These are phyloP conservation scores for Murraya paniculata DNA, from an alignment of 345 rosid species.

Conservation along the genomic window DNA sequence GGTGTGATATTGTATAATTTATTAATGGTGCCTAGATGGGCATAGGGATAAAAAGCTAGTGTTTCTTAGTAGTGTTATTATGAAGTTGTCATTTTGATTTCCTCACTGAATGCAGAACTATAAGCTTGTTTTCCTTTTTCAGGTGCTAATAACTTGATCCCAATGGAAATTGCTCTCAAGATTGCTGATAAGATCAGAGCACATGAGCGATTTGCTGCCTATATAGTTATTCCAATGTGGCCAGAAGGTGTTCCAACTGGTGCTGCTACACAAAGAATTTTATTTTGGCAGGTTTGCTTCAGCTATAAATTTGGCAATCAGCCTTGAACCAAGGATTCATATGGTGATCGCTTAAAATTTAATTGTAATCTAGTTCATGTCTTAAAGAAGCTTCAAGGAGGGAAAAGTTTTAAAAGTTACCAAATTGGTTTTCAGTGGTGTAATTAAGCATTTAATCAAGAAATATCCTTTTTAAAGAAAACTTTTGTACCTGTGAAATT, in stretches of 20 bases:
- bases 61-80: neutral
- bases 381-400: neutral
- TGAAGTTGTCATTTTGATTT: neutral
- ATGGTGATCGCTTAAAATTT: neutral
- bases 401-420: neutral
- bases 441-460: neutral
- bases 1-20: neutral
- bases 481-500: neutral
- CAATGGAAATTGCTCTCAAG: constrained; percentile 96
- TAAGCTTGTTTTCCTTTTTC: constrained; percentile 15
- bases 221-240: constrained; percentile 94
- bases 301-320: constrained; percentile 2
- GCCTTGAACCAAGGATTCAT: neutral
- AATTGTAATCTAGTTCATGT: neutral
- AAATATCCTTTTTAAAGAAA: neutral
- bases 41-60: neutral
- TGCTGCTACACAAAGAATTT: constrained; percentile 84
- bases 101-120: constrained; percentile 4
- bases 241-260: constrained; percentile 97
- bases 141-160: constrained; percentile 95
- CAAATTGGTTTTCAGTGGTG: neutral
- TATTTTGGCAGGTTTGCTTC: constrained; percentile 85
- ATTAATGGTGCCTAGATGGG: neutral
- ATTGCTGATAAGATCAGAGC: constrained; percentile 88
- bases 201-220: constrained; percentile 86